Base-by-base conservation (phyloP, 2,329 filamentous ascomycete species). In the Ascochyta koolunga region DNA sequence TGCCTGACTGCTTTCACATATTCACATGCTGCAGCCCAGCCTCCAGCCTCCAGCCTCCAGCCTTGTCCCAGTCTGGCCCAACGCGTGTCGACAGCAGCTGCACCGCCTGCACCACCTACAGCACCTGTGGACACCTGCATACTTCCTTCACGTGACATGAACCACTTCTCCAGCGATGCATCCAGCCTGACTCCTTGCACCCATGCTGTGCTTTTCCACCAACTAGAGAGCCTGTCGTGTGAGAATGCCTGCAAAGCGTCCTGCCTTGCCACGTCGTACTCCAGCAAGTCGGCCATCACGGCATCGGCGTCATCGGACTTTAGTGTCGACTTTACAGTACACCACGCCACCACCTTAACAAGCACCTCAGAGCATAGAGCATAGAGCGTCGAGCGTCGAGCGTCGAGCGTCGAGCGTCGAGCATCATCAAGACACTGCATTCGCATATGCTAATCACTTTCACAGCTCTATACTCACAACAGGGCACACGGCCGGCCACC, bases 261-360 rank as follows among this genome's bases (percentile, higher is more conserved):
- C 18, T 18, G 2, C 31, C 33, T 22, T 44, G 41, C 22, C 25
- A 58, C 11, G 33, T 40, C 13, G 29, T 32, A 15, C 51, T 38
- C 24, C 27, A 16, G 4, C 22, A 27, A 16, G 27, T 29, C 38
- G 22, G 47, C 38, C 21, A 31, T 25, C 41, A 29, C 40, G 39
- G 49, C 54, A 36, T 52, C 54, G 54, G 54, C 54, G 41, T 50
- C 46, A 49, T 44, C 50, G 58, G 54, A 60, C 43, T 49, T 58
- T 43, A 48, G 39, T 19, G 37, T 47, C 27, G 22, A 48, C 19
- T 21, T 38, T 36, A 31, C n/a, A n/a, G n/a, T 27, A 18, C 19
- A 42, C 41, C 33, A 15, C 39, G 36, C 36, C 18, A 39, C 50
- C 22, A 47, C 41, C 35, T 2, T 43, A 9, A 31, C 40, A 16